These are phyloP conservation scores for Geranium rotundifolium DNA, from an alignment of 345 rosid species.

Conservation along the genomic window DNA sequence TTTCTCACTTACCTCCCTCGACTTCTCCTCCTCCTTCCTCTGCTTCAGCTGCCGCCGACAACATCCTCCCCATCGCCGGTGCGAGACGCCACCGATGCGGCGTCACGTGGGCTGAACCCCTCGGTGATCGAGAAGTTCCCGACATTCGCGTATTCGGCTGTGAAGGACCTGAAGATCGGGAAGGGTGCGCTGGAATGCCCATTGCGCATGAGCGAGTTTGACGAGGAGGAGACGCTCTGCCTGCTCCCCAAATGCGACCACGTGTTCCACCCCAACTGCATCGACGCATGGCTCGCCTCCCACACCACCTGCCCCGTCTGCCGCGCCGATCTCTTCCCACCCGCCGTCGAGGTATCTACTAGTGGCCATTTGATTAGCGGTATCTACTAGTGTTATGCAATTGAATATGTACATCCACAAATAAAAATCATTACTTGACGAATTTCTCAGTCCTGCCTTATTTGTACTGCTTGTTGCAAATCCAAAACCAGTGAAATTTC, in stretches of 20 bases:
- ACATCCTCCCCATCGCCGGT: constrained; percentile 8
- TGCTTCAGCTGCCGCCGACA: constrained; percentile 31
- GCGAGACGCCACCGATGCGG: constrained; percentile 30
- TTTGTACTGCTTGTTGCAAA: neutral
- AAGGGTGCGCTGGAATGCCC: constrained; percentile 90
- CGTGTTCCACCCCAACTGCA: constrained; percentile 84
- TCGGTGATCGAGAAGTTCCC: constrained; percentile 48
- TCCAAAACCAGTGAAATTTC: neutral
- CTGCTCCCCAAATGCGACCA: constrained; percentile 84
- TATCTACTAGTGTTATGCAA: too few relatives aligned
- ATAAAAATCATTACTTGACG: neutral
- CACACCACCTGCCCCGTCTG: constrained; percentile 86
- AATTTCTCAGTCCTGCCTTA: neutral
- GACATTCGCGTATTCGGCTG: constrained; percentile 86
- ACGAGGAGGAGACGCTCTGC: constrained; percentile 90
- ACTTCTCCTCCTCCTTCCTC: constrained; percentile 83
- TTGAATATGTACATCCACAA: neutral
- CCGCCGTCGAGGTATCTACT: too few relatives aligned
- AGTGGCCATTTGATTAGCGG: too few relatives aligned
- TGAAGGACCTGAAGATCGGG: constrained; percentile 69
- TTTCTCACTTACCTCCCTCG: too few relatives aligned
- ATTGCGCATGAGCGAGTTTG: constrained; percentile 74
- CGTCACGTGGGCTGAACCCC: constrained; percentile 56
- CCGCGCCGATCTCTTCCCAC: constrained; percentile 45
- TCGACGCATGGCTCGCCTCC: constrained; percentile 81